phyloP scores from a whole-genome alignment of 257 asterid genomes.

The Solanum okadae region DNA sequence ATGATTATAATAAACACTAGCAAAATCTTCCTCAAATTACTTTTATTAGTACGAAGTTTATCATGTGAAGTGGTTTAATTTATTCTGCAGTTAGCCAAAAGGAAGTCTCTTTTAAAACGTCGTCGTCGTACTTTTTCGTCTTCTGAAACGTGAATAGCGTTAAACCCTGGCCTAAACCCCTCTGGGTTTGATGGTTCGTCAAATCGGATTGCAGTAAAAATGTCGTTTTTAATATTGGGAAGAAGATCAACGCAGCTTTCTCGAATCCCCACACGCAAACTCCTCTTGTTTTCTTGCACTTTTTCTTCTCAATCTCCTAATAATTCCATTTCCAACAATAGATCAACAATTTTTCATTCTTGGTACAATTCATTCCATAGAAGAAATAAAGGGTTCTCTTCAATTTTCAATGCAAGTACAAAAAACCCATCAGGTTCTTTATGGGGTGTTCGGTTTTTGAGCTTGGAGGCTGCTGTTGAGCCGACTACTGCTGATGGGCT shows the following conservation, averaged over 20 bases:
- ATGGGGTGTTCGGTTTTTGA: conserved; percentile 19
- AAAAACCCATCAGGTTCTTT: conserved; percentile 15
- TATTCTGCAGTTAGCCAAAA: not conserved
- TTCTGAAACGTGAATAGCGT: not conserved
- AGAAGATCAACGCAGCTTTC: conserved; percentile 3
- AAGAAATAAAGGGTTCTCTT: conserved; percentile 10
- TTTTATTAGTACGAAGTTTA: too few species aligned
- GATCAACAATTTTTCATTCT: conserved; percentile 10
- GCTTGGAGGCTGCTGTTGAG: conserved; percentile 50
- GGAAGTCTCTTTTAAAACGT: not conserved
- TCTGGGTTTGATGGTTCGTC: not conserved
- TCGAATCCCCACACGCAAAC: conserved; percentile 8
- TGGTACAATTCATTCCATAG: not conserved
- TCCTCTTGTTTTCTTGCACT: conserved; percentile 6
- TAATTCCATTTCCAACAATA: conserved; percentile 8
- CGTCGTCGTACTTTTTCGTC: not conserved
- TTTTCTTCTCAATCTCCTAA: conserved; percentile 19
- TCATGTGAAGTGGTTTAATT: not conserved
- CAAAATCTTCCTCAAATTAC: not conserved
- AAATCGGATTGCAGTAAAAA: not conserved
- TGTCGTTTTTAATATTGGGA: conserved; percentile 38
- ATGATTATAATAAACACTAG: not conserved
- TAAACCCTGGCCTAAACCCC: conserved; percentile 3
- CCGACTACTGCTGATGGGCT: conserved; percentile 73
- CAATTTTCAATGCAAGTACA: conserved; percentile 7